phyloP scores from a whole-genome alignment of 1,284 basidiomycete species.

The Chiua sp. region DNA sequence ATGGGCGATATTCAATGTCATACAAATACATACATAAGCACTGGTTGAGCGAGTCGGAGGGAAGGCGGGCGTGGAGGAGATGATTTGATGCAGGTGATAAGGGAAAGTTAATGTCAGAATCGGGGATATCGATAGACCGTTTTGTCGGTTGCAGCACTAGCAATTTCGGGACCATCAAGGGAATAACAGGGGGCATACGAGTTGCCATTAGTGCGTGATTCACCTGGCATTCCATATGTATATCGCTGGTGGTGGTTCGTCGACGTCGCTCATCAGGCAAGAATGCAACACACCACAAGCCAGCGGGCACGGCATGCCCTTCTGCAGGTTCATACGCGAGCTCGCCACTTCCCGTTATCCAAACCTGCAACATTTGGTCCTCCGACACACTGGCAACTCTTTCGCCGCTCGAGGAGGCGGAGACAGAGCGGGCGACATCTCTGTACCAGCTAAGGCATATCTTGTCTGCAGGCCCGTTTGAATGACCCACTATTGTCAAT shows the following conservation, averaged over 20 bases:
- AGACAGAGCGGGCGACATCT: constrained; percentile 37
- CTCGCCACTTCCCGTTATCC: constrained; percentile 26
- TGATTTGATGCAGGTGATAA: no score
- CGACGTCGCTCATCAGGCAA: constrained; percentile 39
- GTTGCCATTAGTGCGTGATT: constrained; percentile 31
- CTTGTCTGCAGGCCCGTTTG: constrained; percentile 20
- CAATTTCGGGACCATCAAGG: constrained; percentile 38
- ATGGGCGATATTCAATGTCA: no score
- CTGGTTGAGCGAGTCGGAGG: no score
- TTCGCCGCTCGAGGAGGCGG: constrained; percentile 32
- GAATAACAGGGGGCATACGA: constrained; percentile 38
- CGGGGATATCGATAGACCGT: constrained; percentile 36
- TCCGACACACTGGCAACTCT: constrained; percentile 36
- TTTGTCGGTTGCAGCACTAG: constrained; percentile 37
- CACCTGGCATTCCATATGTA: constrained; percentile 36
- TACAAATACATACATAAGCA: no score
- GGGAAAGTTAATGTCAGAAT: constrained; percentile 38
- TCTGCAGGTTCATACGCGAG: constrained; percentile 35
- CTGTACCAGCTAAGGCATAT: constrained; percentile 30
- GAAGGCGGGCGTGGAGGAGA: no score
- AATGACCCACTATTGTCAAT: no score
- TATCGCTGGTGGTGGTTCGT: constrained; percentile 41
- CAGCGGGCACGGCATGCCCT: constrained; percentile 30
- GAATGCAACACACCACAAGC: no score
- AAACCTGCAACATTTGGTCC: constrained; percentile 37